These are phyloP conservation scores for Mycosphaerella arachidis DNA, from an alignment of 2,329 filamentous ascomycete species.

Conservation along the genomic window DNA sequence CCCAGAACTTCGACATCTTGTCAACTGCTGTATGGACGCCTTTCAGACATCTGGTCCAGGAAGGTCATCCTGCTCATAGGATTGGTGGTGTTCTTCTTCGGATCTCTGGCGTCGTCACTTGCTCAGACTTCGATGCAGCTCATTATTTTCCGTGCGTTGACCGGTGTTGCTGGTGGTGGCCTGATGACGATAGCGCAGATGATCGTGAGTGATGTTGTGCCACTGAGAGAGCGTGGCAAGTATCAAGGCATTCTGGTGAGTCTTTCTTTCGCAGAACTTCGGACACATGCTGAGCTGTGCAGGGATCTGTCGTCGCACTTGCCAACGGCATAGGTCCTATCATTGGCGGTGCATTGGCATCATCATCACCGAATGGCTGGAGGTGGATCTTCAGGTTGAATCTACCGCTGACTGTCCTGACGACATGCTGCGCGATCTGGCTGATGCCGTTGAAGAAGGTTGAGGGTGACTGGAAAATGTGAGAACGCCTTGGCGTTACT, in stretches of 20 bases:
- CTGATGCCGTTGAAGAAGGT: conserved; percentile 56
- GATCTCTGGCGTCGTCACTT: conserved; percentile 21
- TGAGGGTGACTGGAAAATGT: conserved; percentile 45
- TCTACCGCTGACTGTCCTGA: conserved; percentile 48
- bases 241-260: conserved; percentile 26
- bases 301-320: conserved; percentile 26
- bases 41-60: conserved; percentile 63
- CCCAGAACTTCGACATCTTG: conserved; percentile 40
- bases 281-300: background rate
- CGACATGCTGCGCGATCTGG: conserved; percentile 47
- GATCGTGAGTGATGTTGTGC: conserved; percentile 30
- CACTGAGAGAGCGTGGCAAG: conserved; percentile 23
- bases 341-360: conserved; percentile 41
- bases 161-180: conserved; percentile 50
- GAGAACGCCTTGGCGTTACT: conserved; percentile 36
- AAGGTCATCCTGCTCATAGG: conserved; percentile 59
- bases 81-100: conserved; percentile 55
- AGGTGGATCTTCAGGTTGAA: conserved; percentile 35
- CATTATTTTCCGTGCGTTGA: conserved; percentile 53
- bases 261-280: background rate
- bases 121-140: conserved; percentile 33
- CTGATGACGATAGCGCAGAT: conserved; percentile 29
- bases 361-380: conserved; percentile 17
- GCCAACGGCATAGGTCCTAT: conserved; percentile 42
- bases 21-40: conserved; percentile 58